Conservation (phyloP, 306 rosid species). For the Cajanus cajan region DNA sequence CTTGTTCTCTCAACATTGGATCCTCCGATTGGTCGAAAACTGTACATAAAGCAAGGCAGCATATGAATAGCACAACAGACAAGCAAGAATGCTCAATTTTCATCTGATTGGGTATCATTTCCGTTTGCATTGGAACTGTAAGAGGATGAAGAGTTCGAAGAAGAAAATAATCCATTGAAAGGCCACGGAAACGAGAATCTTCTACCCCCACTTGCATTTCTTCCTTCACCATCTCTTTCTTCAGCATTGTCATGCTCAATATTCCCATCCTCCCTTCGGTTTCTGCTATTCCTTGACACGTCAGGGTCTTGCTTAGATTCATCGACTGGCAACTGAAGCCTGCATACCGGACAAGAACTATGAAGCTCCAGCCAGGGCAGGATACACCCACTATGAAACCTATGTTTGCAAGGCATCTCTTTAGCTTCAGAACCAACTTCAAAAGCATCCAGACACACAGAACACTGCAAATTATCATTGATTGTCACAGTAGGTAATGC, state of each 20-base stretch:
- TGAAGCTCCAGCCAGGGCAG: conserved; percentile 87
- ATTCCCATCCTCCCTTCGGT: conserved; percentile 37
- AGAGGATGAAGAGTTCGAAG: conserved; percentile 35
- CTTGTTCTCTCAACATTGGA: conserved; percentile 21
- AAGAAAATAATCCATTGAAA: conserved; percentile 63
- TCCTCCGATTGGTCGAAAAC: conserved; percentile 23
- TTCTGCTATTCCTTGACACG: conserved; percentile 37
- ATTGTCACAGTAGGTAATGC: conserved; percentile 56
- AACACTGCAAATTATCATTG: conserved; percentile 59
- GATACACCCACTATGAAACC: conserved; percentile 64
- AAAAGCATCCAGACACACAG: conserved; percentile 80
- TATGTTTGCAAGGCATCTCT: conserved; percentile 88
- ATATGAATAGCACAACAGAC: conserved; percentile 21
- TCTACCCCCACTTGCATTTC: conserved; percentile 51
- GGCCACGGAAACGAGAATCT: conserved; percentile 82
- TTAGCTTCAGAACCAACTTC: conserved; percentile 71
- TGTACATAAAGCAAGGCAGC: conserved; percentile 45
- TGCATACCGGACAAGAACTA: too few species aligned
- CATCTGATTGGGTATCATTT: conserved; percentile 49
- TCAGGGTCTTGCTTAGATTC: conserved; percentile 57
- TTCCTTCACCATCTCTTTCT: conserved; percentile 41
- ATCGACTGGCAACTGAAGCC: conserved; percentile 61
- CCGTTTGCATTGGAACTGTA: conserved; percentile 38
- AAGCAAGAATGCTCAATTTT: conserved; percentile 35
- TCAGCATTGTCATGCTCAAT: conserved; percentile 24